These are phyloP conservation scores for Aspergillus brasiliensis DNA, from an alignment of 2,329 filamentous ascomycete genomes.

Conservation along the genomic window DNA sequence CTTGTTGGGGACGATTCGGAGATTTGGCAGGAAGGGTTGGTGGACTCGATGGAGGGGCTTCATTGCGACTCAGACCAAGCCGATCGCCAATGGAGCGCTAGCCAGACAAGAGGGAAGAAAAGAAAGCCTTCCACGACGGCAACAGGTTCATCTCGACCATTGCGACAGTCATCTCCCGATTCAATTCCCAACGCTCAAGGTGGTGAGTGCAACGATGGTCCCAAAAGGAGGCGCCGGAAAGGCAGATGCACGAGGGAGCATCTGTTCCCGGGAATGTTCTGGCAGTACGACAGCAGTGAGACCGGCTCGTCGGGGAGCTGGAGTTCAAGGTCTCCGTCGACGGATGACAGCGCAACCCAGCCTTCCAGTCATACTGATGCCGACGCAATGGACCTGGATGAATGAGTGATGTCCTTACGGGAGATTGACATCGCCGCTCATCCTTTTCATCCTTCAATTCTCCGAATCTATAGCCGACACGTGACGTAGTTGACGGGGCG, in stretches of 20 bases:
- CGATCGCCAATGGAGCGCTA: conserved; percentile 2
- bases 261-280: conserved; percentile 9
- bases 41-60: conserved; percentile 36
- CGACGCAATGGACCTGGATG: conserved; percentile 42
- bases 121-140: conserved; percentile 33
- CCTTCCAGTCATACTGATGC: conserved; percentile 14
- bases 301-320: conserved; percentile 22
- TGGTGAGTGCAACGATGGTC: conserved; percentile 16
- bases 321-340: conserved; percentile 24
- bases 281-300: conserved; percentile 19
- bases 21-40: conserved; percentile 34
- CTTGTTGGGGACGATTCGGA: neutral
- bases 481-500: conserved; percentile 1
- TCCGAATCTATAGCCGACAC: neutral
- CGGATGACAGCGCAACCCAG: conserved; percentile 22
- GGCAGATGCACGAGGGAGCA: conserved; percentile 23
- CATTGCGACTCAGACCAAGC: conserved; percentile 31
- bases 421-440: neutral
- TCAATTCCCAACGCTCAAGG: conserved; percentile 14
- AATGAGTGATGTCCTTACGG: conserved; percentile 7
- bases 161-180: neutral
- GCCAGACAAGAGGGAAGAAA: conserved; percentile 35
- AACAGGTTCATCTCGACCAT: conserved; percentile 10
- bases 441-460: neutral
- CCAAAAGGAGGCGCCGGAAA: conserved; percentile 31